These are phyloP conservation scores for Fusarium pininemorale DNA, from an alignment of 2,329 filamentous ascomycete genomes.

Conservation along the genomic window DNA sequence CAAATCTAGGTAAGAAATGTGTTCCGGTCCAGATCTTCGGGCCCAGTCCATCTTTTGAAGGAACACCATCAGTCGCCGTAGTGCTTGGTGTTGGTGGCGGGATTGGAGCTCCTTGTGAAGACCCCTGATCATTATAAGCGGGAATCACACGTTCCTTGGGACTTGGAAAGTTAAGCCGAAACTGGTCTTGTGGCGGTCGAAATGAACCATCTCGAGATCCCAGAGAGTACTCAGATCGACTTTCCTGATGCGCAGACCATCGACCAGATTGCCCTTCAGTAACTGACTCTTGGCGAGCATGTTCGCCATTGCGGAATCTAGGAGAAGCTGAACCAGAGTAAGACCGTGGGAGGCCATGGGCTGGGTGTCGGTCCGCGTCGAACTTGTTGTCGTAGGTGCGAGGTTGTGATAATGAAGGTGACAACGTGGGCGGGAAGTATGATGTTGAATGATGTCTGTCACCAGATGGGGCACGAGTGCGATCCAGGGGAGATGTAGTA, in stretches of 20 bases:
- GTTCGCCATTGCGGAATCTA: slow-evolving; percentile 53
- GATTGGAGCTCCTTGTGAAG: slow-evolving; percentile 37
- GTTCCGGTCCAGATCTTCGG: slow-evolving; percentile 76
- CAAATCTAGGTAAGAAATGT: slow-evolving; percentile 72
- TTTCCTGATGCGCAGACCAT: slow-evolving; percentile 54
- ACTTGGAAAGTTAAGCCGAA: slow-evolving; percentile 50
- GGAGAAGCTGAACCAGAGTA: slow-evolving; percentile 58
- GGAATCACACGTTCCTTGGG: slow-evolving; percentile 45
- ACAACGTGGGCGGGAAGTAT: slow-evolving; percentile 57
- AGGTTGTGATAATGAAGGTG: slow-evolving; percentile 53
- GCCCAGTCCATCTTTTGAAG: slow-evolving; percentile 68
- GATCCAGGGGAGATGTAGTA: slow-evolving; percentile 58
- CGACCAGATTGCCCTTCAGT: slow-evolving; percentile 50
- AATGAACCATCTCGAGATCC: slow-evolving; percentile 52
- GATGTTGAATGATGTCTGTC: slow-evolving; percentile 54
- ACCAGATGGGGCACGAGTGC: slow-evolving; percentile 53
- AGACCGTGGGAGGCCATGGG: slow-evolving; percentile 44
- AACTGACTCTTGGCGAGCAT: slow-evolving; percentile 47
- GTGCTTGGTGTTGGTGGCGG: slow-evolving; percentile 45
- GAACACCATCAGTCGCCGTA: slow-evolving; percentile 53
- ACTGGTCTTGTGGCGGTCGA: slow-evolving; percentile 48
- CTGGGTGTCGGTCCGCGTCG: slow-evolving; percentile 52
- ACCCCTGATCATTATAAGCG: slow-evolving; percentile 42
- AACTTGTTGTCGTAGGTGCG: slow-evolving; percentile 58
- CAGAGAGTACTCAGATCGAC: slow-evolving; percentile 57